A percentile compares a stretch with the other conserved stretches of the same genome.
Evolutionary conservation across 352 stramenopile genomes (phyloP).

Genomic region (Phytophthora cactorum): DNA sequence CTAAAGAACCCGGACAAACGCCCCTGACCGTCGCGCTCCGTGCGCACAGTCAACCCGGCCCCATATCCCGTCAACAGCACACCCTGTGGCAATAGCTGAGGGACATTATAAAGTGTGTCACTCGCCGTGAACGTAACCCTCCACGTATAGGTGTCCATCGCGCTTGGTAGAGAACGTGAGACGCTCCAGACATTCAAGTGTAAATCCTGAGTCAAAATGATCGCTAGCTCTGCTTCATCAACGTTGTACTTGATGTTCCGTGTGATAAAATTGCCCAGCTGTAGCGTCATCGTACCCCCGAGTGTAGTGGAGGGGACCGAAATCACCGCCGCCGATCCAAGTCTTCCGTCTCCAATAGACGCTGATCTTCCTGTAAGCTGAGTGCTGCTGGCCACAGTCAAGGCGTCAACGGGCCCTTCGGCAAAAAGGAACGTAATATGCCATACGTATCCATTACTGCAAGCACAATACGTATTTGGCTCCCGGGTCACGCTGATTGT

Average conservation of each 20-base stretch:
- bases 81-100: slow-evolving; percentile 53
- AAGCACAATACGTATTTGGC: slow-evolving; percentile 77
- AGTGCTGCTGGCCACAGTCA: slow-evolving; percentile 47
- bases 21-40: slow-evolving; percentile 62
- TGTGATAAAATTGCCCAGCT: slow-evolving; percentile 58
- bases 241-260: slow-evolving; percentile 75
- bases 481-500: slow-evolving; percentile 62
- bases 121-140: slow-evolving; percentile 79
- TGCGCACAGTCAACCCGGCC: slow-evolving; percentile 53
- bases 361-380: slow-evolving; percentile 60
- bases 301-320: slow-evolving; percentile 70
- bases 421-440: slow-evolving; percentile 79
- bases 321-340: slow-evolving; percentile 45
- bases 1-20: slow-evolving; percentile 75
- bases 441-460: slow-evolving; percentile 76
- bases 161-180: slow-evolving; percentile 42
- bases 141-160: slow-evolving; percentile 70
- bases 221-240: slow-evolving; percentile 55
- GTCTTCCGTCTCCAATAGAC: slow-evolving; percentile 67
- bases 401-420: slow-evolving; percentile 57
- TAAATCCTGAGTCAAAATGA: slow-evolving; percentile 72
- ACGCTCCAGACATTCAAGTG: slow-evolving; percentile 61
- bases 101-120: slow-evolving; percentile 67
- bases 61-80: slow-evolving; percentile 67
- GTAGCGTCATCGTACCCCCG: slow-evolving; percentile 70